phyloP scores from a whole-genome alignment of 257 asterid genomes.

The Solanum medicagineum region DNA sequence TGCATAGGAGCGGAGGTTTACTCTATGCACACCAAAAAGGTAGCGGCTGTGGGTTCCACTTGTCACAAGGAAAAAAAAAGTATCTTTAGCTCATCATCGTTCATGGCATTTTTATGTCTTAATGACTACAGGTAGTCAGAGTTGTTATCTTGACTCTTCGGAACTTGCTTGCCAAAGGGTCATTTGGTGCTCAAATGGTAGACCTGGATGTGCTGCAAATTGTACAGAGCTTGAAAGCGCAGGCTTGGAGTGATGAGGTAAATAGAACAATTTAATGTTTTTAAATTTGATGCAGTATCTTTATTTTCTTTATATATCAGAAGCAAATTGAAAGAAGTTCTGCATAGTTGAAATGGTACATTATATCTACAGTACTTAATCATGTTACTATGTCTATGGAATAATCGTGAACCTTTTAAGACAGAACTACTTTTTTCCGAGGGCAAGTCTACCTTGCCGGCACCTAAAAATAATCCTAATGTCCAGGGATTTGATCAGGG shows the following conservation, averaged over 20 bases:
- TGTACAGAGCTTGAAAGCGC: conserved; percentile 81
- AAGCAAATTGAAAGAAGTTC: background rate
- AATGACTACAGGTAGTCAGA: conserved; percentile 62
- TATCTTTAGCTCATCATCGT: background rate
- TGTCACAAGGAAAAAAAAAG: background rate
- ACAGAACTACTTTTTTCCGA: background rate
- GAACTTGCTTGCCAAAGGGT: conserved; percentile 72
- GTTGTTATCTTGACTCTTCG: conserved; percentile 76
- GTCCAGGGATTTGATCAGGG: background rate
- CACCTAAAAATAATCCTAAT: background rate
- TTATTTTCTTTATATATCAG: background rate
- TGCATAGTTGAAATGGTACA: background rate
- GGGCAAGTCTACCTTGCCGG: background rate
- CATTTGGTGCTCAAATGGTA: conserved; percentile 80
- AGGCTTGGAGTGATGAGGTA: conserved; percentile 98
- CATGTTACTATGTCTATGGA: background rate
- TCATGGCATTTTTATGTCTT: background rate
- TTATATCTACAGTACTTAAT: background rate
- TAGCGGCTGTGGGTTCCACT: too few species aligned
- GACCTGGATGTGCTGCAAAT: conserved; percentile 68
- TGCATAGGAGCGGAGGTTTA: too few species aligned
- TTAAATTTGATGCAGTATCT: background rate
- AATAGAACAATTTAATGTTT: background rate
- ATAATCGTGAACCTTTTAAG: background rate
- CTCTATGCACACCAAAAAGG: too few species aligned